Base-by-base conservation (phyloP, 2,329 filamentous ascomycete genomes). In the Neofusicoccum parvum region DNA sequence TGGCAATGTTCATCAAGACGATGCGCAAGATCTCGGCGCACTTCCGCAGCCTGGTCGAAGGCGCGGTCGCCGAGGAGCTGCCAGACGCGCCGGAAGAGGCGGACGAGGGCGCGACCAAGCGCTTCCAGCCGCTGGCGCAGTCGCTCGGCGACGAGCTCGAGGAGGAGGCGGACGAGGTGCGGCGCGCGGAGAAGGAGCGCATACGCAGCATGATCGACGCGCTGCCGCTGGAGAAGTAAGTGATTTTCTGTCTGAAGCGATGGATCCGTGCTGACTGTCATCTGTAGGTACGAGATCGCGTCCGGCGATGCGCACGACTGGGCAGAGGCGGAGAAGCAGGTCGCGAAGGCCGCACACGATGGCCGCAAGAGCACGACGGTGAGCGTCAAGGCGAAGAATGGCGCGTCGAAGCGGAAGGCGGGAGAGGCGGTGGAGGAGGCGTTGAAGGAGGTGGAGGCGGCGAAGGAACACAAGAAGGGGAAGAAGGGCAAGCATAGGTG, bases 1-100 rank as follows among this genome's bases (percentile, higher is more conserved):
- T 99, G 68, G 94, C 94, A 67, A 96, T 98, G 90, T 98, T 99
- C 78, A 92, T 97, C 77, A 99, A 99, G 83, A 90, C 97, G 67
- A 85, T 97, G 67, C 88, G 93, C 69, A 98, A 98, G 81, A 86
- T 97, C 45, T 91, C 91, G 2, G 84, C 86, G 2, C 87, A 94
- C 74, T 95, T 99, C 79, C 87, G 88, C 37, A 81, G 84, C 3
- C 79, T 98, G 0, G 85, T 97, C 2, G 87, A 92, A 48, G 88
- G 87, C 3, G 92, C 92, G 0, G 89, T 82, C 15, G 77, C 76
- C 46, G 73, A 80, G 65, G 75, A 72, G 0, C 76, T 84, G 73
- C 81, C 81, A 2, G 82, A 86, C 63, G 72, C 76, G 11, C 76
- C 79, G 65, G 67, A 72, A 5, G 69, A 68, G 14, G 87, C 84